Evolutionary conservation across 768 basidiomycete species (phyloP), one percentile per base, ranked within the genome.

Genomic region (Tylopilus plumbeoviolaceoides): DNA sequence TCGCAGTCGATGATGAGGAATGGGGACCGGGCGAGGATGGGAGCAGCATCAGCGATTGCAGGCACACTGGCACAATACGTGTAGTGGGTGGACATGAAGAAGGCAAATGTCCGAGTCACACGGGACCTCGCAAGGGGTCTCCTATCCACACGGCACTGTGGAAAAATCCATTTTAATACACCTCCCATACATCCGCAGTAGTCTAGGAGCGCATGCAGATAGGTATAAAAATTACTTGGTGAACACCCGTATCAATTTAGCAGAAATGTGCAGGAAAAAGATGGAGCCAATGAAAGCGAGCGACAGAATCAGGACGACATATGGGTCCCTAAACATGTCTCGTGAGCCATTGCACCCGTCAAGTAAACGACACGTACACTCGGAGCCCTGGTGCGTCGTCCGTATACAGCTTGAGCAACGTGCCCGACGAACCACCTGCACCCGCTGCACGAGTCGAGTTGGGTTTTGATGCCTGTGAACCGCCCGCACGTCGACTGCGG

Each of bases 361-460:
- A 18, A 35, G 10, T n/a, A 23, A 48, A 42, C 36, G 38, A 45
- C 35, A 87, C 94, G 70, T 69, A 98, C 97, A 99, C 92, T 80
- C 94, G 84, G 50, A 99, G 80, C 21, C 97, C 97, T 44, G 91
- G 92, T 53, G 95, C 95, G 67, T 98, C 97, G 68, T 98, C 95
- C 36, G 97, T 98, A 82, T 98, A 98, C 5, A 99, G 79, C 75
- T 91, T 93, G 66, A 99, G 82, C 97, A 99, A 98, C 52, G 97
- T 99, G 76, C 92, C 95, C 53, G 88, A 91, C 35, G 91, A 94
- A 50, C 97, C 97, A 49, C 97, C 97, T 53, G 93, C 93, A 39
- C 95, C 94, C 25, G 95, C 93, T 38, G 93, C 86, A 53, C 95
- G 87, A 28, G 86, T 70, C 1, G 92, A 95, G 67, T 93, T 94